Base-by-base conservation (phyloP, 176 grass and related monocot genomes). In the Oropetium thomaeum region DNA sequence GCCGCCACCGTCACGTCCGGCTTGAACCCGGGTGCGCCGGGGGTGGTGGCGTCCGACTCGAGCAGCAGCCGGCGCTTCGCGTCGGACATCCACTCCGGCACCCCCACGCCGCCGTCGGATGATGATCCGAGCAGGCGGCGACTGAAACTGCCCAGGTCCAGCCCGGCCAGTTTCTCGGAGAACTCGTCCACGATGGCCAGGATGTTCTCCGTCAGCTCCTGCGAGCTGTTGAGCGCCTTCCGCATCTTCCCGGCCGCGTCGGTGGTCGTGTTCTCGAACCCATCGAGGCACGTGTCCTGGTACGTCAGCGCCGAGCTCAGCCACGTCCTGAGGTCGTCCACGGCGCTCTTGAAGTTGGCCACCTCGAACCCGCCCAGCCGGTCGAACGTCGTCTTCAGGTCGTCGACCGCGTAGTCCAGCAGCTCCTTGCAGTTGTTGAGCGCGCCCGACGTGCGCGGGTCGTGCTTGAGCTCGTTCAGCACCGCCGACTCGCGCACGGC, bases 271-370 rank as follows among this genome's bases (percentile, higher is more conserved):
- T 82, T 73, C 6, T 80, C 69, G 69, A 96, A 96, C 30, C 92
- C 92, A 37, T 96, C 89, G 13, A 96, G 64, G 83, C 92, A 96
- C 27, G 92, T 89, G 55, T 87, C 83, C 86, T 92, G 85, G 87
- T 96, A 92, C 14, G 92, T 96, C 8, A 89, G 77, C 63, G 86
- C 81, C 23, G 92, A 85, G 78, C 83, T 87, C 16, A 92, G 89
- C 92, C 92, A 96, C 40, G 89, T 89, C 69, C 66, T 62, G 86
- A 96, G 86, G 81, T 98, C 95, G 57, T 87, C 86, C 6, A 89
- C 61, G 8, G 79, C 84, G 23, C 66, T 28, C 30, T 81, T 77
- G 74, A 98, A 83, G 67, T 86, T 84, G 63, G 53, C 71, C 77
- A 90, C 55, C 27, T 94, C 83, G 62, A 98, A 78, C 3, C 83